Evolutionary conservation across 495 filamentous ascomycete species (phyloP), one percentile per base, ranked within the genome.

Genomic region (Penicillium bialowiezense): DNA sequence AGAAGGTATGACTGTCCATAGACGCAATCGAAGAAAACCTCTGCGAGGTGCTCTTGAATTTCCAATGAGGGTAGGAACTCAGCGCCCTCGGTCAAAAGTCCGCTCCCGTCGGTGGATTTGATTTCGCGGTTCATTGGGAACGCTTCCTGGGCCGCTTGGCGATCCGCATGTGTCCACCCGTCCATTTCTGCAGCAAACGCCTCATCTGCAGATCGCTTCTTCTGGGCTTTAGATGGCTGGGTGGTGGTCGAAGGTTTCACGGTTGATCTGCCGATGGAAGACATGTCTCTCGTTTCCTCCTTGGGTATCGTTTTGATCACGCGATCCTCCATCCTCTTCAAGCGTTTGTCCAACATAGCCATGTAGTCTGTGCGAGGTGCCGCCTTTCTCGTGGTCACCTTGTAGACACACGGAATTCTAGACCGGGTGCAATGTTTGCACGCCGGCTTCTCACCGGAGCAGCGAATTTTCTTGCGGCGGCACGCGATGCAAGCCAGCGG

Each of bases 301-400:
- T 91, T 95, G 5, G 93, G 93, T 14, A 98, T 86, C 44, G 91
- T 86, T 65, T 96, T 97, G 72, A 97, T 95, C 35, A 98, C 91
- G 34, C 92, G 84, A 58, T 98, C 93, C 68, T 98, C 93, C 93
- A 98, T 98, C 43, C 91, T 74, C 72, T 90, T 92, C 48, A 93
- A 65, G 46, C 92, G 76, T 67, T 95, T 95, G 67, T 98, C 93
- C 54, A 97, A 69, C 92, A 96, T 98, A 13, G 92, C 92, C 93
- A 97, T 98, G 67, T 97, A 98, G 66, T 97, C 93, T 13, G 92
- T 96, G 48, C 93, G 79, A 31, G 93, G 92, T n/a, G 91, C 90
- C 2, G 91, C 91, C 65, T 97, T 97, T 52, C 93, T 77, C 8
- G 91, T 90, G 0, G 92, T 96, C 37, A 95, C 89, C 61, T 97